A percentile compares a stretch with the other conserved stretches of the same genome.
Evolutionary conservation across 164 flowering plant species (phyloP).

Genomic region (Vitis riparia): DNA sequence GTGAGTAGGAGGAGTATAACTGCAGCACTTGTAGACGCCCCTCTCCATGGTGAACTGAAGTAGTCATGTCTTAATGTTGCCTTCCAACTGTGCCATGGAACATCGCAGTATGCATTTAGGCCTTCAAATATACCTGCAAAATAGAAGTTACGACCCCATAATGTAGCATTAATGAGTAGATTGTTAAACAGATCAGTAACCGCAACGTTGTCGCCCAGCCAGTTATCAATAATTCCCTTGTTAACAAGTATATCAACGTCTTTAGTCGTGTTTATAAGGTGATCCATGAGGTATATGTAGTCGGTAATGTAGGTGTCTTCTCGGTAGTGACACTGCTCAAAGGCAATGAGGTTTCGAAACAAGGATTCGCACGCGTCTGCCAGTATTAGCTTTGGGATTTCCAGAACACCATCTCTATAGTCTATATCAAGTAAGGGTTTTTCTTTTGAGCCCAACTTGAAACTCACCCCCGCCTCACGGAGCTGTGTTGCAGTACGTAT

Average conservation of each 20-base stretch:
- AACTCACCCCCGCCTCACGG: slow-evolving; percentile 16
- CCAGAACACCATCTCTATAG: background rate
- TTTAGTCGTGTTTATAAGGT: slow-evolving; percentile 8
- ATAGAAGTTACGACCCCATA: background rate
- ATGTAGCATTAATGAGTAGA: background rate
- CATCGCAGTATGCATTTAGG: slow-evolving; percentile 10
- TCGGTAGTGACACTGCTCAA: slow-evolving; percentile 1
- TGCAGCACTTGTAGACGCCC: slow-evolving; percentile 16
- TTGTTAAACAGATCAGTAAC: slow-evolving; percentile 1
- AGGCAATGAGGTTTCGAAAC: background rate
- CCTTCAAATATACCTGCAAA: slow-evolving; percentile 1
- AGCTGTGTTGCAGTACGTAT: slow-evolving; percentile 8
- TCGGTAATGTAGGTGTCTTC: slow-evolving; percentile 6
- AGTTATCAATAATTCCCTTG: background rate
- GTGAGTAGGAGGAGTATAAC: slow-evolving; percentile 21
- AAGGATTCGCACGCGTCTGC: background rate
- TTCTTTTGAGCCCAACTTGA: background rate
- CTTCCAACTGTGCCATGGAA: slow-evolving; percentile 19
- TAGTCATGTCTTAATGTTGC: slow-evolving; percentile 20
- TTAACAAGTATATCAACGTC: slow-evolving; percentile 21
- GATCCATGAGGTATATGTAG: slow-evolving; percentile 11
- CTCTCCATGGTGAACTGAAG: slow-evolving; percentile 28
- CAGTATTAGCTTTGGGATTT: background rate
- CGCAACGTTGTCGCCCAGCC: background rate
- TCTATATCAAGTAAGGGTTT: background rate